Evolutionary conservation across 2,329 filamentous ascomycete species (phyloP).

Genomic region (Fusarium ramigenum): DNA sequence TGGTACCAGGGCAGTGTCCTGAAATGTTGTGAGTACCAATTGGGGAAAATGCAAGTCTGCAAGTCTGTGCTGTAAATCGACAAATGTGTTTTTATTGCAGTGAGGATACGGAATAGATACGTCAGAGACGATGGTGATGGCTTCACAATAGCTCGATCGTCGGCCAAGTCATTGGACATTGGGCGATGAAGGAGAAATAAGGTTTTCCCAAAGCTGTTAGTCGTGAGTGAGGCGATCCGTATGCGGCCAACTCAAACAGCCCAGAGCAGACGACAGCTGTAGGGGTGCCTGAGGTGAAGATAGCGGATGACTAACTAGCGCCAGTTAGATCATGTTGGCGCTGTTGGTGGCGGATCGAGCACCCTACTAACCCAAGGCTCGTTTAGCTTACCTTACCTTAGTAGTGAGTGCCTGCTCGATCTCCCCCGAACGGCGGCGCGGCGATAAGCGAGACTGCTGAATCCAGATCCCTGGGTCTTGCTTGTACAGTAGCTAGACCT

Average conservation of each 20-base stretch:
- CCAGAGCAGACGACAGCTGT: not conserved
- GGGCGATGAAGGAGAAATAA: constrained; percentile 7
- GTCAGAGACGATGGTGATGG: constrained; percentile 4
- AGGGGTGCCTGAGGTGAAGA: constrained; percentile 8
- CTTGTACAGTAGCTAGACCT: not conserved
- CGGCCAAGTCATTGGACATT: not conserved
- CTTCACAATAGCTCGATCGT: constrained; percentile 5
- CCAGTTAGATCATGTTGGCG: not conserved
- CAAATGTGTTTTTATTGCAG: not conserved
- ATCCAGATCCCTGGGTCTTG: constrained; percentile 46
- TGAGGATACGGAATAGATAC: not conserved
- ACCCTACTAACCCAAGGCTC: not conserved
- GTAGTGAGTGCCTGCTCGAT: constrained; percentile 10
- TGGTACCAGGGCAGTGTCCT: not conserved
- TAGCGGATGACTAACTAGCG: constrained; percentile 19
- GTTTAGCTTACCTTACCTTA: not conserved
- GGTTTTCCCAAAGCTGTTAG: constrained; percentile 9
- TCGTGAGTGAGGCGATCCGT: not conserved
- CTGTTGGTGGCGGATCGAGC: constrained; percentile 21
- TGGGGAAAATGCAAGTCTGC: not conserved
- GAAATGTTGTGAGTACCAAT: not conserved
- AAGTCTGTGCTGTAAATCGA: not conserved
- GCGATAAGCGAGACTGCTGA: constrained; percentile 47
- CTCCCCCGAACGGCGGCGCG: constrained; percentile 41
- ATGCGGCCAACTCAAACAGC: not conserved